These are phyloP conservation scores for Debaryomyces castellii DNA, from an alignment of 805 yeast species.

Conservation along the genomic window DNA sequence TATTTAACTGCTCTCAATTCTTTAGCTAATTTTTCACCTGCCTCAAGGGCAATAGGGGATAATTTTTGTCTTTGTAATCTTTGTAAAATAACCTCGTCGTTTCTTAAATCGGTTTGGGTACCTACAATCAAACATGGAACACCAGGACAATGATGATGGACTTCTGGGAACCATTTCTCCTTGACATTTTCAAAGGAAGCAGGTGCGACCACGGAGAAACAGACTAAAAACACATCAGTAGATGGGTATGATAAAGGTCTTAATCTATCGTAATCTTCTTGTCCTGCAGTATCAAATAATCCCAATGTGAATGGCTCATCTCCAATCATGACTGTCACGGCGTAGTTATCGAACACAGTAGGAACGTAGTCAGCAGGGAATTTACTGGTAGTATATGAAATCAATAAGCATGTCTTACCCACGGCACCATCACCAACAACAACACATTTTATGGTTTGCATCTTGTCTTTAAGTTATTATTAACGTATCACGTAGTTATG, in stretches of 20 bases:
- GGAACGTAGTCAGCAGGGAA: slow-evolving; percentile 98
- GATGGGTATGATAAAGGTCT: slow-evolving; percentile 97
- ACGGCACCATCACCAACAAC: slow-evolving; percentile 99
- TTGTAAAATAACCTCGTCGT: slow-evolving; percentile 87
- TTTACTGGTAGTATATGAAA: slow-evolving; percentile 94
- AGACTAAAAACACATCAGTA: slow-evolving; percentile 93
- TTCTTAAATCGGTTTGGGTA: slow-evolving; percentile 92
- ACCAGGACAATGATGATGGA: slow-evolving; percentile 95
- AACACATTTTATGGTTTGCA: slow-evolving; percentile 84
- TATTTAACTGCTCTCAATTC: slow-evolving; percentile 94
- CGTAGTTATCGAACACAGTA: slow-evolving; percentile 95
- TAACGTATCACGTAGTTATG: background rate
- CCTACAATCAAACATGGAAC: slow-evolving; percentile 97
- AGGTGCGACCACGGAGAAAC: slow-evolving; percentile 95
- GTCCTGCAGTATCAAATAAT: slow-evolving; percentile 98
- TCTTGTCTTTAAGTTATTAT: slow-evolving; percentile 11
- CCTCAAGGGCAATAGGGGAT: slow-evolving; percentile 79
- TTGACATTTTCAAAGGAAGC: slow-evolving; percentile 96
- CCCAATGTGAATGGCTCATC: slow-evolving; percentile 98
- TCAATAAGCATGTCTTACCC: slow-evolving; percentile 93
- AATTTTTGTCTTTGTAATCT: slow-evolving; percentile 88
- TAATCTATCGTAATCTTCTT: slow-evolving; percentile 96
- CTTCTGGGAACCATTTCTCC: slow-evolving; percentile 99
- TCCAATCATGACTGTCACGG: slow-evolving; percentile 93
- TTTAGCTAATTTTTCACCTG: slow-evolving; percentile 90